Evolutionary conservation across 768 basidiomycete genomes (phyloP), one percentile per base, ranked within the genome.

Genomic region (Leccinum boreale): DNA sequence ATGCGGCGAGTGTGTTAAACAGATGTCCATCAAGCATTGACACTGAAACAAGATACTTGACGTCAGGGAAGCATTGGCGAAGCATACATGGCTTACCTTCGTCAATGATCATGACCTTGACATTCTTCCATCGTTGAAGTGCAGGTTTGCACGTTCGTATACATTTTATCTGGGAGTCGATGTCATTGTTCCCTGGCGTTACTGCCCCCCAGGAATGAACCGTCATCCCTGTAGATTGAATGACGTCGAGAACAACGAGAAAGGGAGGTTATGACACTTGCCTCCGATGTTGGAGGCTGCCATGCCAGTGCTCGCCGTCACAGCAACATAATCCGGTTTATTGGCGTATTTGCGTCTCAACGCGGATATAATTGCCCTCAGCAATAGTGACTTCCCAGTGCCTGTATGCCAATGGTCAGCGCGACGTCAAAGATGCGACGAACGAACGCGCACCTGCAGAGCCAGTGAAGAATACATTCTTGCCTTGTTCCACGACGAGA

Each of bases 21-120:
- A 84, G 62, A 19, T 77, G 68, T 1, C 81, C 86, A 62, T 88
- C 85, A 14, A 89, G 78, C 87, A 89, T 89, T 1, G 87, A 88
- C 1, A 86, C 85, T 88, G 46, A 3, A 48, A 26, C 39, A 23
- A 24, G 2, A 50, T 9, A 4, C 2, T 56, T 1, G 17, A 15
- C 44, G n/a, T 12, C 14, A 11, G 2, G 19, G 1, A 44, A 8
- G 1, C n/a, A n/a, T n/a, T n/a, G 9, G 9, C 4, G n/a, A 14
- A 28, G 19, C 28, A 15, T 15, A 26, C 3, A 10, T 12, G 10
- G 64, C 77, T 57, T 53, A 84, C 86, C 78, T 72, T 89, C 86
- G 61, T 89, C 87, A 24, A 89, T 79, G 58, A 89, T 78, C 52
- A 89, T 76, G 2, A 84, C 80, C 61, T 81, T 78, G 2, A 79